Conservation (phyloP, 371 early-diverging fungal species). For the Mucor indicus region DNA sequence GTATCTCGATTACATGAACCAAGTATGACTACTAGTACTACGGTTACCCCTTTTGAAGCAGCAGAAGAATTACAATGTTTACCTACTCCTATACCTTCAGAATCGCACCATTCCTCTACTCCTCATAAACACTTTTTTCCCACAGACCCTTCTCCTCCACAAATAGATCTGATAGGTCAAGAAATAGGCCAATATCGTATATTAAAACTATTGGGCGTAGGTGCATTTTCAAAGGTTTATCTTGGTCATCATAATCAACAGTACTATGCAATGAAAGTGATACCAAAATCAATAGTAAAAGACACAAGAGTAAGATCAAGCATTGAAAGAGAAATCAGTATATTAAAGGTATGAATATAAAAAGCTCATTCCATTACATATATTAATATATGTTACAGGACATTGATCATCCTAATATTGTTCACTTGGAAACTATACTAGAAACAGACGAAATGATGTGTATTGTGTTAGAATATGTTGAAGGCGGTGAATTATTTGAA, state of each 20-base stretch:
- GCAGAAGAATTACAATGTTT: slow-evolving; percentile 20
- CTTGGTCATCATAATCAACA: slow-evolving; percentile 20
- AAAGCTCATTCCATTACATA: not conserved
- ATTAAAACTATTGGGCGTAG: slow-evolving; percentile 31
- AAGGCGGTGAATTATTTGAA: slow-evolving; percentile 68
- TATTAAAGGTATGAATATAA: slow-evolving; percentile 32
- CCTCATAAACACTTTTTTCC: not conserved
- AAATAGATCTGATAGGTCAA: slow-evolving; percentile 26
- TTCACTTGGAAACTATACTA: slow-evolving; percentile 69
- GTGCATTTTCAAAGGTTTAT: slow-evolving; percentile 50
- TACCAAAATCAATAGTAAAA: slow-evolving; percentile 34
- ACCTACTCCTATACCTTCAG: slow-evolving; percentile 26
- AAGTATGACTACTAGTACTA: too few relatives aligned
- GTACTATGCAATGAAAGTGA: slow-evolving; percentile 41
- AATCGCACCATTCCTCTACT: not conserved
- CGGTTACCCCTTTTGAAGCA: too few relatives aligned
- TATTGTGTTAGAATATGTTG: slow-evolving; percentile 63
- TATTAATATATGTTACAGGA: slow-evolving; percentile 22
- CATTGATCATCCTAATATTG: slow-evolving; percentile 67
- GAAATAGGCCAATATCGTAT: slow-evolving; percentile 34
- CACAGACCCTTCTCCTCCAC: slow-evolving; percentile 35
- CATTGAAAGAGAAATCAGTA: slow-evolving; percentile 46
- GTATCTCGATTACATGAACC: slow-evolving; percentile 25
- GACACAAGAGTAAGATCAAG: slow-evolving; percentile 42
- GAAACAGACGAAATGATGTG: slow-evolving; percentile 62